A percentile compares a stretch with the other conserved stretches of the same genome.
phyloP scores from a whole-genome alignment of 2,329 filamentous ascomycete species.

The Aureobasidium leucospermi region DNA sequence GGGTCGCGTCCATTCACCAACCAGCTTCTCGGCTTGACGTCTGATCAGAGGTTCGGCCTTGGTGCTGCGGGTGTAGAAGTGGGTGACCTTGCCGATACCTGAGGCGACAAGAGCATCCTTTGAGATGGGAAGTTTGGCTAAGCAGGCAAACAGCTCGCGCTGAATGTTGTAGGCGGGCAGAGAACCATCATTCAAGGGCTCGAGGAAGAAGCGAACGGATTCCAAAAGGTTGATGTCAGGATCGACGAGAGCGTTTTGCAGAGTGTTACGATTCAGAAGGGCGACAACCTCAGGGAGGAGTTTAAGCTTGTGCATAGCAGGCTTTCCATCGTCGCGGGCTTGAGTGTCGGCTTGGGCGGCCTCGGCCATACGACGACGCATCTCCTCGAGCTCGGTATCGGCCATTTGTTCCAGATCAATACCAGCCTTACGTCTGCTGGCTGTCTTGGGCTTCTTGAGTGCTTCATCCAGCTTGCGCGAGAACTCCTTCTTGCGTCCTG shows the following conservation, averaged over 20 bases:
- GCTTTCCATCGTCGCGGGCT: slow-evolving; percentile 69
- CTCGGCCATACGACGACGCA: slow-evolving; percentile 83
- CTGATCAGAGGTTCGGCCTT: slow-evolving; percentile 83
- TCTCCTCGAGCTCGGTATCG: slow-evolving; percentile 79
- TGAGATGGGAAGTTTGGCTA: slow-evolving; percentile 75
- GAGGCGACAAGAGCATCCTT: slow-evolving; percentile 86
- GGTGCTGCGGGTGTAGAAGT: slow-evolving; percentile 96
- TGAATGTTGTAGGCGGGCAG: slow-evolving; percentile 96
- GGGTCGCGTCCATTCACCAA: slow-evolving; percentile 91
- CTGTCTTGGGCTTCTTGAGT: slow-evolving; percentile 71
- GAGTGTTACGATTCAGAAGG: slow-evolving; percentile 81
- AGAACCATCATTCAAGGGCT: slow-evolving; percentile 88
- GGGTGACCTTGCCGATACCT: slow-evolving; percentile 89
- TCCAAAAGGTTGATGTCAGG: slow-evolving; percentile 93
- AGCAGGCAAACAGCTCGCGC: slow-evolving; percentile 78
- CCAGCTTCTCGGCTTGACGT: slow-evolving; percentile 82
- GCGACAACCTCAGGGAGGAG: slow-evolving; percentile 85
- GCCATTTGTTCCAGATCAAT: slow-evolving; percentile 87
- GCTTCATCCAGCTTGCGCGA: slow-evolving; percentile 84
- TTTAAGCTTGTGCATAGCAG: slow-evolving; percentile 87
- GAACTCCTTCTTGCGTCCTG: slow-evolving; percentile 68
- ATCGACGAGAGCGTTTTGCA: slow-evolving; percentile 77
- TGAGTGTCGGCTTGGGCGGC: slow-evolving; percentile 82
- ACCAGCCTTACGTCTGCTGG: slow-evolving; percentile 72
- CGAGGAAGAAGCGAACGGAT: slow-evolving; percentile 93